Conservation (phyloP, 345 rosid genomes). For the Citrus inodora region DNA sequence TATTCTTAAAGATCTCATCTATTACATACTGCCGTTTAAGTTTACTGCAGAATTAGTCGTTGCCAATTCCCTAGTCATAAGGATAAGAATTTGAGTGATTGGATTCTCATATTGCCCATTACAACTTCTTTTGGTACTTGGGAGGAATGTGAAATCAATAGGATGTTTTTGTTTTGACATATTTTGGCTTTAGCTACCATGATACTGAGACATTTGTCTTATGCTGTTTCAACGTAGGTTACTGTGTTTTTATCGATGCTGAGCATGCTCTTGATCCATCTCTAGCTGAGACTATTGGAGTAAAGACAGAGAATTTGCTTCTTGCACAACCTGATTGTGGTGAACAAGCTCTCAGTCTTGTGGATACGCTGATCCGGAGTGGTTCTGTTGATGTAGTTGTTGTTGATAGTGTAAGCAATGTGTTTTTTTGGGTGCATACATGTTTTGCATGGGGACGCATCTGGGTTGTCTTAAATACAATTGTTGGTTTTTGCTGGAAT, state of each 20-base stretch:
- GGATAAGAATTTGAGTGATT: background rate
- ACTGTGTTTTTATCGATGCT: constrained; percentile 93
- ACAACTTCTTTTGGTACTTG: background rate
- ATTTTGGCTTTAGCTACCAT: background rate
- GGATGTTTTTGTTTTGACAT: background rate
- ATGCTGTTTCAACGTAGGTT: constrained; percentile 41
- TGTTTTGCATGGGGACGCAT: background rate
- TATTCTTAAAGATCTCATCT: background rate
- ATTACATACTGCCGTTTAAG: background rate
- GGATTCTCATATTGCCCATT: background rate
- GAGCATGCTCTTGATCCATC: constrained; percentile 99
- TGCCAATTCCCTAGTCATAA: background rate
- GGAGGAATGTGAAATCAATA: background rate
- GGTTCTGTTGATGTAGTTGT: constrained; percentile 96
- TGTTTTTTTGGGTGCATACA: constrained; percentile 8
- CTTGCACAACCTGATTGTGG: constrained; percentile 98
- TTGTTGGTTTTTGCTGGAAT: background rate
- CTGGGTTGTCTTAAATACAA: background rate
- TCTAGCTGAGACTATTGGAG: constrained; percentile 81
- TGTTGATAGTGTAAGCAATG: constrained; percentile 91
- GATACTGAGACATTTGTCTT: constrained; percentile 12
- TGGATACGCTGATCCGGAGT: constrained; percentile 85
- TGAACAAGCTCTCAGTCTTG: constrained; percentile 96
- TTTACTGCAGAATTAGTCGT: background rate
- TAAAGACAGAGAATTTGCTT: constrained; percentile 86